Evolutionary conservation across 768 basidiomycete species (phyloP), one percentile per base, ranked within the genome.

Genomic region (Leccinum variicolor): DNA sequence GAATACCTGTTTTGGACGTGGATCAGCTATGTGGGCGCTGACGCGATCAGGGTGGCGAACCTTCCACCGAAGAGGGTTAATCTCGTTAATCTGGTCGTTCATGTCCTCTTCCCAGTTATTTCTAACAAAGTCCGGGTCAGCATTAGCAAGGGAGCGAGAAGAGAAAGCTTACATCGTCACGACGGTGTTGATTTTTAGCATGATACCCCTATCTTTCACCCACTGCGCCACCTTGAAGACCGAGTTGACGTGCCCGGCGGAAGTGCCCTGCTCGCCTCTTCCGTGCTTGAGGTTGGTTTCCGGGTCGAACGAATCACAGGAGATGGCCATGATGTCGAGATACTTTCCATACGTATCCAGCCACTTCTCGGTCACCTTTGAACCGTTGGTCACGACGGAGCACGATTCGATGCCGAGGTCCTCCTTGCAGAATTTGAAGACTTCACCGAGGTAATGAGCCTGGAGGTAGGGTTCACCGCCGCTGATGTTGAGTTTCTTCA

Each of bases 311-410:
- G 56, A 61, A 50, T 76, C 74, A 29, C 74, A 74, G 10, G 74
- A 74, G 13, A 76, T 73, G 11, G 74, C 72, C 64, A 75, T 73
- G 45, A 74, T 52, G 45, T 75, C 73, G 47, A 76, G 63, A 54
- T 72, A 76, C 46, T 66, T 25, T 0, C 76, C 73, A 41, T 74
- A 76, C 23, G 55, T 66, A 14, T 71, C 69, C 26, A 76, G 51
- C 74, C 76, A 76, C 48, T 61, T 67, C 56, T 75, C 69, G 0
- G 72, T 74, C 39, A 76, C 74, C 46, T 65, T 73, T 9, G 71
- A 73, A 0, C 69, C 75, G 56, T 72, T 72, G 66, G 45, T 65
- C 6, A 70, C 62, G 36, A 71, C 50, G 21, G 67, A 61, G 33
- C 67, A 70, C 6, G 73, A 71, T 50, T 70, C 69, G 34, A 76